These are phyloP conservation scores for Amyloporia xantha DNA, from an alignment of 768 basidiomycete genomes.

Conservation along the genomic window DNA sequence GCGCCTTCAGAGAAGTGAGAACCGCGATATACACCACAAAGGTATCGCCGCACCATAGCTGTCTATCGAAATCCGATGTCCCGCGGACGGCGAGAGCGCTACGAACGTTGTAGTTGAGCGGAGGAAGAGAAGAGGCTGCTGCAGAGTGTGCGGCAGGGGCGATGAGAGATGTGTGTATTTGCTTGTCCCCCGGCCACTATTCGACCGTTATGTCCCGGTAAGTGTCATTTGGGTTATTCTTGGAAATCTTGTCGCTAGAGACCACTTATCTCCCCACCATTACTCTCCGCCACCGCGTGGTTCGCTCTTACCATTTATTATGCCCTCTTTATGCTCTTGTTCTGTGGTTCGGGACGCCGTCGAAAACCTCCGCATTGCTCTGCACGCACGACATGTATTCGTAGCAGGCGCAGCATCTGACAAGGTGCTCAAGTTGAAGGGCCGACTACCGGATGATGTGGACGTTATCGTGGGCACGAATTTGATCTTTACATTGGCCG, in stretches of 20 bases:
- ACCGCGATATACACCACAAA: slow-evolving; percentile 7
- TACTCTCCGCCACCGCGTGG: not conserved
- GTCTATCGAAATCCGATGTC: slow-evolving; percentile 5
- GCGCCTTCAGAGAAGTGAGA: slow-evolving; percentile 20
- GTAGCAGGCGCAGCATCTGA: slow-evolving; percentile 28
- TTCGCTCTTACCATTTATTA: slow-evolving; percentile 5
- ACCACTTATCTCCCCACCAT: not conserved
- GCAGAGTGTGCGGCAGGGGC: slow-evolving; percentile 9
- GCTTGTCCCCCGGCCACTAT: slow-evolving; percentile 18
- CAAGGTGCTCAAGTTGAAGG: slow-evolving; percentile 24
- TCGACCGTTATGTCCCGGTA: slow-evolving; percentile 1
- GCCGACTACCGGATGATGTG: slow-evolving; percentile 30
- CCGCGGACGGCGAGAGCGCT: slow-evolving; percentile 12
- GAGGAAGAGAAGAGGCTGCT: slow-evolving; percentile 5
- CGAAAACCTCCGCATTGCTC: slow-evolving; percentile 36
- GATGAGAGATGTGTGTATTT: slow-evolving; percentile 21
- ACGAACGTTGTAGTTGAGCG: slow-evolving; percentile 7
- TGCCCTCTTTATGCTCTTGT: slow-evolving; percentile 18
- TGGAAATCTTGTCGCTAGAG: not conserved
- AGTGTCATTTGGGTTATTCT: slow-evolving; percentile 4
- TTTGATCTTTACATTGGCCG: slow-evolving; percentile 48
- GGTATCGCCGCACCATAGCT: slow-evolving; percentile 18
- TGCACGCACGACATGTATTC: slow-evolving; percentile 42
- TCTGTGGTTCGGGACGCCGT: slow-evolving; percentile 37
- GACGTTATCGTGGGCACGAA: slow-evolving; percentile 46